phyloP scores from a whole-genome alignment of 2,329 filamentous ascomycete species.

The Ceratocystis papillata region DNA sequence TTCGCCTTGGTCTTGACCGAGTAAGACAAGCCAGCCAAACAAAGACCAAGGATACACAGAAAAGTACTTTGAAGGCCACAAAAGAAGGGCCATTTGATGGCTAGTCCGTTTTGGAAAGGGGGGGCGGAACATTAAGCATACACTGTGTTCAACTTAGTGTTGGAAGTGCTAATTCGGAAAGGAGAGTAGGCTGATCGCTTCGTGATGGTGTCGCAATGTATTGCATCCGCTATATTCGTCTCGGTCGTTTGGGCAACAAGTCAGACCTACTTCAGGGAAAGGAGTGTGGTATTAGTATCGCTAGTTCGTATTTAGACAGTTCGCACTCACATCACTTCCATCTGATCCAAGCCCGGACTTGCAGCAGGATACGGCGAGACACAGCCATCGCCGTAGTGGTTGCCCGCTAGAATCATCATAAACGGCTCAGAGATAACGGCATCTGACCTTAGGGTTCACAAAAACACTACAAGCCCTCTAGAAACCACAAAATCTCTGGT shows the following conservation, averaged over 20 bases:
- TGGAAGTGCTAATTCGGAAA: background rate
- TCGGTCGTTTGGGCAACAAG: background rate
- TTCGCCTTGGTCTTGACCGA: background rate
- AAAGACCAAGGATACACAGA: background rate
- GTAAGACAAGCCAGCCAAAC: slow-evolving; percentile 1
- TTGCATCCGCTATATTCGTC: background rate
- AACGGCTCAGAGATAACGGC: background rate
- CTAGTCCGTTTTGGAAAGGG: background rate
- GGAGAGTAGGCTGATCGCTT: background rate
- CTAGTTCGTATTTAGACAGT: background rate
- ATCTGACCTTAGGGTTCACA: background rate
- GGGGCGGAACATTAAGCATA: background rate
- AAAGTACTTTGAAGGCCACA: background rate
- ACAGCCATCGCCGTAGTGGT: background rate
- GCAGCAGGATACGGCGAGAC: background rate
- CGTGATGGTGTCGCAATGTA: background rate
- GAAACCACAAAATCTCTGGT: no score
- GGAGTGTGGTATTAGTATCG: background rate
- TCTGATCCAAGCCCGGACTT: background rate
- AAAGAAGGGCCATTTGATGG: background rate
- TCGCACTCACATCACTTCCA: background rate
- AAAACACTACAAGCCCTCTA: no score
- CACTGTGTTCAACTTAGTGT: background rate
- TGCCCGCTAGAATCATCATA: background rate
- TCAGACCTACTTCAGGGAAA: background rate